phyloP scores from a whole-genome alignment of 495 filamentous ascomycete genomes.

The Rhizodiscina lignyota region DNA sequence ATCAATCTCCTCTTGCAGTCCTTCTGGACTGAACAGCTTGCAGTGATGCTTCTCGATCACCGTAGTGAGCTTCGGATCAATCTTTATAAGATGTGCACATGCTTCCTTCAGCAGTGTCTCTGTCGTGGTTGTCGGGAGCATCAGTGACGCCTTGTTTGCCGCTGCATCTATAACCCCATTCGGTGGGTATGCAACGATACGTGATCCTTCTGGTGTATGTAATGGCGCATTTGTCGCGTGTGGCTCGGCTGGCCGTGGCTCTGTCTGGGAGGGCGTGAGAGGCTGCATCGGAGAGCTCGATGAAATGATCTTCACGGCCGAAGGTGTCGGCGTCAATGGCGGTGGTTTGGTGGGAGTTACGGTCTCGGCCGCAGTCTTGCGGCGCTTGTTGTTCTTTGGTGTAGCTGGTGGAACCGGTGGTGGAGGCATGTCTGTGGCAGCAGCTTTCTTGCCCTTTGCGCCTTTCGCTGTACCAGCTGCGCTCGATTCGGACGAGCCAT shows the following conservation, averaged over 20 bases:
- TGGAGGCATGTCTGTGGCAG: too few species aligned
- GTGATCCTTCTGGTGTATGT: slow-evolving; percentile 61
- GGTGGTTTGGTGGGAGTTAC: too few species aligned
- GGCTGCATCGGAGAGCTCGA: too few species aligned
- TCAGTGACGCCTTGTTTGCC: slow-evolving; percentile 31
- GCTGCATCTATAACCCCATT: slow-evolving; percentile 30
- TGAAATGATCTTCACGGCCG: too few species aligned
- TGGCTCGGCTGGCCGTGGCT: slow-evolving; percentile 32
- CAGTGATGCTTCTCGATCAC: slow-evolving; percentile 66
- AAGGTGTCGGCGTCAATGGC: too few species aligned
- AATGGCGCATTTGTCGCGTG: slow-evolving; percentile 60
- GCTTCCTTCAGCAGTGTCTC: slow-evolving; percentile 63
- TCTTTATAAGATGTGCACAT: slow-evolving; percentile 54
- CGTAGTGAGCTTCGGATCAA: slow-evolving; percentile 55
- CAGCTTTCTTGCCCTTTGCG: too few species aligned
- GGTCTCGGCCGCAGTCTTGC: too few species aligned
- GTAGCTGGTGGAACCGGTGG: too few species aligned
- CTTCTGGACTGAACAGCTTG: slow-evolving; percentile 61
- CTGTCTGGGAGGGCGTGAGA: too few species aligned
- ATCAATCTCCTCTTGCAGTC: slow-evolving; percentile 67
- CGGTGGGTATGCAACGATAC: slow-evolving; percentile 38
- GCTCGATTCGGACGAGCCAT: too few species aligned
- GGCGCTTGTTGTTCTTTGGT: too few species aligned
- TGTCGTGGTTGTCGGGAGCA: slow-evolving; percentile 42
- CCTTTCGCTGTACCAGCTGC: too few species aligned